Conservation (phyloP, 805 yeast species). For the Yamadazyma ubonensis region DNA sequence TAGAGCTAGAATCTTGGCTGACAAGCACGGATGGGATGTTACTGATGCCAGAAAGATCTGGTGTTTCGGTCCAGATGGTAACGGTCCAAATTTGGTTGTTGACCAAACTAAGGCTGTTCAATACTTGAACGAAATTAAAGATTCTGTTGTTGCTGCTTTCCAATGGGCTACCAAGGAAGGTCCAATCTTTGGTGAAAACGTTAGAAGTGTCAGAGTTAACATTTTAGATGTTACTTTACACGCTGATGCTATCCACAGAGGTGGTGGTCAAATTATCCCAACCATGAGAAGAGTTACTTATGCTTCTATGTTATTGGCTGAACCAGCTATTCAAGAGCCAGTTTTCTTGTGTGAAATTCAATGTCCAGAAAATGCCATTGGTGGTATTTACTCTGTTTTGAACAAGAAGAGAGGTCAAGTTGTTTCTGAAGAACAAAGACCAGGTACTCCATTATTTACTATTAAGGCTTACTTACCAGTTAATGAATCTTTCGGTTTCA, state of each 20-base stretch:
- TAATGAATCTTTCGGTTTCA: slow-evolving; percentile 99
- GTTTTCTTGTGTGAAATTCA: slow-evolving; percentile 98
- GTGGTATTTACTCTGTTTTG: slow-evolving; percentile 99
- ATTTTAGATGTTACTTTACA: slow-evolving; percentile 98
- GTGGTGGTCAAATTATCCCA: slow-evolving; percentile 99
- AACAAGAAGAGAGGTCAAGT: slow-evolving; percentile 99
- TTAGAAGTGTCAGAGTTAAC: slow-evolving; percentile 97
- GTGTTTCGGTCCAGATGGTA: slow-evolving; percentile 99
- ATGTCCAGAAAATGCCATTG: slow-evolving; percentile 99
- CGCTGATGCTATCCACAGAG: slow-evolving; percentile 99
- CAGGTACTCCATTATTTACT: slow-evolving; percentile 99
- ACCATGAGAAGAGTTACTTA: slow-evolving; percentile 99
- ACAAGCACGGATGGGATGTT: slow-evolving; percentile 99
- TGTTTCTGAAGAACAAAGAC: slow-evolving; percentile 98
- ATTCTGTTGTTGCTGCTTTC: slow-evolving; percentile 99
- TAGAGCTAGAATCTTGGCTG: slow-evolving; percentile 98
- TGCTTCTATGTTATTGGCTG: slow-evolving; percentile 97
- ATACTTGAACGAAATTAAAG: slow-evolving; percentile 98
- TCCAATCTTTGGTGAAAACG: slow-evolving; percentile 94
- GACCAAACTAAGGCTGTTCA: slow-evolving; percentile 99
- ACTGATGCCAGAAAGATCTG: slow-evolving; percentile 99
- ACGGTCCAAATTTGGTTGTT: slow-evolving; percentile 97
- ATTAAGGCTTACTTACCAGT: slow-evolving; percentile 99
- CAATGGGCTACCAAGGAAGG: slow-evolving; percentile 99
- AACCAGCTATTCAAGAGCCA: slow-evolving; percentile 99